These are phyloP conservation scores for Hypoxylon crocopeplum DNA, from an alignment of 495 filamentous ascomycete genomes.

Conservation along the genomic window DNA sequence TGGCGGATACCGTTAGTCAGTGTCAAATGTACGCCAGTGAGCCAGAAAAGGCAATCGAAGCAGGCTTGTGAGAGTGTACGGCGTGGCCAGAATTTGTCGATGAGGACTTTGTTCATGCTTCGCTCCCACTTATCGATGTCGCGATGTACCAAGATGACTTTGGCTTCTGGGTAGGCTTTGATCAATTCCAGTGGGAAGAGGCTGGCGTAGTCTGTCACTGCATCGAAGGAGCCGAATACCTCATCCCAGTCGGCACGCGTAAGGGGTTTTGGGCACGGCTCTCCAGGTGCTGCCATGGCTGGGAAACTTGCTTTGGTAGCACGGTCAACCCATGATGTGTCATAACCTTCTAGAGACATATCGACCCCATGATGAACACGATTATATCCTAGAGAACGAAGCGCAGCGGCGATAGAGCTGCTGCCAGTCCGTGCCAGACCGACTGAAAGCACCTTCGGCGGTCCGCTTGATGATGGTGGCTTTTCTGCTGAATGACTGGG, in stretches of 20 bases:
- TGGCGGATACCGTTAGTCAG: constrained; percentile 12
- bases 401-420: neutral
- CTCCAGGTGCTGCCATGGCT: neutral
- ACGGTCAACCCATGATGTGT: neutral
- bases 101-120: constrained; percentile 16
- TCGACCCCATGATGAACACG: neutral
- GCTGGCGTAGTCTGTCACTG: constrained; percentile 45
- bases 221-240: constrained; percentile 48
- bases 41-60: constrained; percentile 1
- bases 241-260: constrained; percentile 48
- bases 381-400: neutral
- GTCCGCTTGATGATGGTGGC: neutral
- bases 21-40: constrained; percentile 4
- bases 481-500: no score
- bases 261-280: neutral
- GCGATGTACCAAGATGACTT: constrained; percentile 50
- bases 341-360: neutral
- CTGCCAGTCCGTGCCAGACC: constrained; percentile 2
- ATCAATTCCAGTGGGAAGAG: constrained; percentile 49
- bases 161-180: constrained; percentile 53
- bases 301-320: constrained; percentile 34
- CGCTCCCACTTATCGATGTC: constrained; percentile 46
- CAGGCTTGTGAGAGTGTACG: neutral
- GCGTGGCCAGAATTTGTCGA: neutral
- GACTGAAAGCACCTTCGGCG: neutral